Base-by-base conservation (phyloP, 768 basidiomycete species). In the Mycena galopus region DNA sequence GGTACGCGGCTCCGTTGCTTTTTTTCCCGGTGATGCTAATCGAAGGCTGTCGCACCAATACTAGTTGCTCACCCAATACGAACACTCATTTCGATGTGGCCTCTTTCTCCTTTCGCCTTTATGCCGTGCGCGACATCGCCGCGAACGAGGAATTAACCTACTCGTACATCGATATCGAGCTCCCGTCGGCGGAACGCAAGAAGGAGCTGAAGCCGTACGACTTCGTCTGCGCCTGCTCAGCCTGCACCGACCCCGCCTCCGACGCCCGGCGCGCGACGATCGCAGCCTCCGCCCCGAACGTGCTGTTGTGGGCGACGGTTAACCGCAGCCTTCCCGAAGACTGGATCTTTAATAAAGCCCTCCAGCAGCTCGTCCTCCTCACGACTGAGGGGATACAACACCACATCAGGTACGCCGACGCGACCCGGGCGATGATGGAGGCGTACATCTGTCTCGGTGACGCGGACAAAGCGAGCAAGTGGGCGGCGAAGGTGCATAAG, bases 91-190 rank as follows among this genome's bases (percentile, higher is more conserved):
- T 82, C 72, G 71, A 79, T 67, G 44, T 66, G 21, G 51, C 71
- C 10, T 75, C 80, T 8, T 81, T 85, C 59, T 81, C 81, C 9
- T 72, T 77, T 35, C 72, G 77, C 39, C 72, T 84, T 2, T 75
- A 65, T 35, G 82, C 83, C 0, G 69, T 76, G 35, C 77, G 80
- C 7, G 67, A 77, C 35, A 83, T 84, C 60, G 73, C 76, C 23
- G 68, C 71, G 9, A 80, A 79, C 19, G 84, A 84, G 69, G 80
- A 85, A 64, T 72, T 85, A 32, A 79, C 81, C 29, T 75, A 74
- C 65, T 64, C 75, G 14, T 85, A 83, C 74, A 71, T 72, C 51
- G 39, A 69, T 2, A 51, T 76, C 11, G 56, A 59, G 21, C 19
- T 42, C 14, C 17, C 77, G 25, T 64, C 66, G 11, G 73, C 78